Evolutionary conservation across 2,329 filamentous ascomycete genomes (phyloP).

Genomic region (Leptographium procerum): DNA sequence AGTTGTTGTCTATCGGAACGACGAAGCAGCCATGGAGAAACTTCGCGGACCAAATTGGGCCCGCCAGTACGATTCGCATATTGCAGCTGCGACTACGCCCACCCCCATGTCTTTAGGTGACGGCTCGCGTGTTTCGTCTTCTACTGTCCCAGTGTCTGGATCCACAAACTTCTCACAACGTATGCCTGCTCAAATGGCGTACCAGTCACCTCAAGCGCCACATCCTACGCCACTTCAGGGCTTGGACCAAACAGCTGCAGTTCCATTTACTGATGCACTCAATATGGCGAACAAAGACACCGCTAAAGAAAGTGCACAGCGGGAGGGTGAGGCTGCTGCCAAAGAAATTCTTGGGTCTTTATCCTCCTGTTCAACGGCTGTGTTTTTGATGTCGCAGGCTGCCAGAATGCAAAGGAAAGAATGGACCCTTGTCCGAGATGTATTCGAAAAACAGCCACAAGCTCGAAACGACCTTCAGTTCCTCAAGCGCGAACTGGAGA

Average conservation of each 20-base stretch:
- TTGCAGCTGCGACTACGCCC: slow-evolving; percentile 8
- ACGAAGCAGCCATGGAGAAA: slow-evolving; percentile 27
- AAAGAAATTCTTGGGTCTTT: slow-evolving; percentile 34
- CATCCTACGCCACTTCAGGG: background rate
- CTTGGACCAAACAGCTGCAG: background rate
- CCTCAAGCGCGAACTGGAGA: slow-evolving; percentile 43
- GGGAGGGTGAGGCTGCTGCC: slow-evolving; percentile 10
- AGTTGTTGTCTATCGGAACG: slow-evolving; percentile 71
- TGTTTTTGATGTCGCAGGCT: slow-evolving; percentile 58
- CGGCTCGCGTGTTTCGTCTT: background rate
- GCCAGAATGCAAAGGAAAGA: slow-evolving; percentile 58
- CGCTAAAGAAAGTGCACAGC: slow-evolving; percentile 6
- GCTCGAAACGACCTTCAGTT: slow-evolving; percentile 51
- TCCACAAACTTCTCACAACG: background rate
- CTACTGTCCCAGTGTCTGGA: background rate
- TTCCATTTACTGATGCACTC: background rate
- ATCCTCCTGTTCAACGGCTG: slow-evolving; percentile 52
- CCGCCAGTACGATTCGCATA: slow-evolving; percentile 21
- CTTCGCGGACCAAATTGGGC: slow-evolving; percentile 21
- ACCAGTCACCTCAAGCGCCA: background rate
- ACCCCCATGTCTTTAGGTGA: background rate
- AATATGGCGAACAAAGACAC: background rate
- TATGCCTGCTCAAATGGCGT: background rate
- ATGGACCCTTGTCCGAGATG: slow-evolving; percentile 59
- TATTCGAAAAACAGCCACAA: slow-evolving; percentile 54